Conservation (phyloP, 805 yeast species). For the Yamadazyma akitaensis region DNA sequence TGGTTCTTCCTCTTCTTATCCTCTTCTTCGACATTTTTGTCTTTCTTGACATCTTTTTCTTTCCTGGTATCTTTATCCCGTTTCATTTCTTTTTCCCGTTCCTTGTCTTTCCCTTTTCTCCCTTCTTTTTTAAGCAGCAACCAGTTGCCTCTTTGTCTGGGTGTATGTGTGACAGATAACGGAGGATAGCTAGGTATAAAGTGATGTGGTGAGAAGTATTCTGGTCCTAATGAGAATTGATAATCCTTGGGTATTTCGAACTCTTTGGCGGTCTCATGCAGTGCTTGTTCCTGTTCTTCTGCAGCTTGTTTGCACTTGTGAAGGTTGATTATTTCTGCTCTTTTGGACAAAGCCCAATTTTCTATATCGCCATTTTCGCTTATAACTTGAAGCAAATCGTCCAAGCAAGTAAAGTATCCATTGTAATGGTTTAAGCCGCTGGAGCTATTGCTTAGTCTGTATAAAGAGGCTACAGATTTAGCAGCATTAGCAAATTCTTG, state of each 20-base stretch:
- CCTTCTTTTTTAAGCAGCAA: constrained; percentile 12
- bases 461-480: constrained; percentile 47
- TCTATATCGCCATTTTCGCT: constrained; percentile 45
- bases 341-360: constrained; percentile 49
- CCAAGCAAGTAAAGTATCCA: constrained; percentile 62
- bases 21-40: background rate
- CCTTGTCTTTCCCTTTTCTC: constrained; percentile 7
- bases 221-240: constrained; percentile 30
- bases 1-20: constrained; percentile 8
- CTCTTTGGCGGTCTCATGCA: background rate
- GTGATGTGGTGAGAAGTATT: constrained; percentile 23
- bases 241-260: constrained; percentile 15
- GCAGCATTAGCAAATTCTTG: constrained; percentile 41
- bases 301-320: constrained; percentile 3
- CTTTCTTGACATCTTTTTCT: constrained; percentile 5
- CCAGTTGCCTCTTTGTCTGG: constrained; percentile 18
- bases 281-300: background rate
- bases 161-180: constrained; percentile 33
- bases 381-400: constrained; percentile 48
- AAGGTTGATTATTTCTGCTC: constrained; percentile 35
- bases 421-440: constrained; percentile 44
- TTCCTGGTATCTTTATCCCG: constrained; percentile 4
- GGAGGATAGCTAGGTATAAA: constrained; percentile 38
- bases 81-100: constrained; percentile 6
- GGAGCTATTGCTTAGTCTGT: constrained; percentile 56